A percentile compares a stretch with the other conserved stretches of the same genome.
These are phyloP conservation scores for Pontederia paniculata DNA, from an alignment of 176 grass and related monocot genomes.

Conservation along the genomic window DNA sequence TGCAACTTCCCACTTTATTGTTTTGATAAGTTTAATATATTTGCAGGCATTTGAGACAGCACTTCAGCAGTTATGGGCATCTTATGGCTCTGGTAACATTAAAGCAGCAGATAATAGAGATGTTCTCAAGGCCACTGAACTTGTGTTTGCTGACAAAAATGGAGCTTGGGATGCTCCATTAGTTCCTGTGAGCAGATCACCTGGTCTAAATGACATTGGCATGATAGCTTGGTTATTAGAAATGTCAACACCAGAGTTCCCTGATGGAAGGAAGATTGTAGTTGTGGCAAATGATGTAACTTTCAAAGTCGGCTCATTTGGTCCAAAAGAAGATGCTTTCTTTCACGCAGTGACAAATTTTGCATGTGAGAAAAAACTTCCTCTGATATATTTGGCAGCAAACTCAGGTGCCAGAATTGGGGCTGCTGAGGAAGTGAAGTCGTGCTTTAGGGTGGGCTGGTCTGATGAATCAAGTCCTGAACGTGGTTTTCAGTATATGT, in stretches of 20 bases:
- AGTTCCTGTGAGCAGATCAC: conserved; percentile 48
- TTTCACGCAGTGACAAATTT: conserved; percentile 87
- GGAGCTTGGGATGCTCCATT: conserved; percentile 71
- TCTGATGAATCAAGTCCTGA: conserved; percentile 74
- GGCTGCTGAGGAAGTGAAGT: conserved; percentile 87
- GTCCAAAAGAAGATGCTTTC: conserved; percentile 94
- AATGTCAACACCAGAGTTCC: conserved; percentile 86
- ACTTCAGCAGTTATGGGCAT: conserved; percentile 65
- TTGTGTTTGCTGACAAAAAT: conserved; percentile 58
- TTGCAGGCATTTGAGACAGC: conserved; percentile 91
- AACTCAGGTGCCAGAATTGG: conserved; percentile 90
- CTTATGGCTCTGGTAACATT: conserved; percentile 24
- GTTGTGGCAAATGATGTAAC: conserved; percentile 95
- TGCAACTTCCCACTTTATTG: not conserved
- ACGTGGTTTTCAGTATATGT: conserved; percentile 94
- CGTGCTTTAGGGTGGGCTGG: conserved; percentile 91
- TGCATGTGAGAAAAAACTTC: conserved; percentile 80
- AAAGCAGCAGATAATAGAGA: conserved; percentile 36
- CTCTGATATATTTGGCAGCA: conserved; percentile 90
- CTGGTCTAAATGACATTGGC: conserved; percentile 71
- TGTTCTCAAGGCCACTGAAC: conserved; percentile 60
- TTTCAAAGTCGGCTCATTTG: conserved; percentile 87
- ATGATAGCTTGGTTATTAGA: conserved; percentile 95
- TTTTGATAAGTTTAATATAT: conserved; percentile 13
- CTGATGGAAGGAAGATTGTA: conserved; percentile 75